Conservation (phyloP, 2,329 filamentous ascomycete genomes). For the Ophiocordyceps camponoti-leonardi region DNA sequence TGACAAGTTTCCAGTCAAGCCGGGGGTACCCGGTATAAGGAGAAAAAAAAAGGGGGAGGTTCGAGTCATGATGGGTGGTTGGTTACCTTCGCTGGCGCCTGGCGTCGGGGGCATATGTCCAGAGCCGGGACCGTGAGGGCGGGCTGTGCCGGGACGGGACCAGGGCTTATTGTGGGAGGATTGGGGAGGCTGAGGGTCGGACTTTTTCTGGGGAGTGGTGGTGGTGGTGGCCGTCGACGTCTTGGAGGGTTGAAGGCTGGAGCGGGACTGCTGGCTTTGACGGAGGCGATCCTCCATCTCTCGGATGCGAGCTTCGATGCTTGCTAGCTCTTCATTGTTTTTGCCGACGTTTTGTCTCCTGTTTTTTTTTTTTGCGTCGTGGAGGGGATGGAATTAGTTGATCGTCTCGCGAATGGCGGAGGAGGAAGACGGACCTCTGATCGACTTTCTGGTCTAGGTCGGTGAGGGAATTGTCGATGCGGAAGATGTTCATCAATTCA, state of each 20-base stretch:
- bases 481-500: slow-evolving; percentile 78
- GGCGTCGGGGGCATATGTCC: slow-evolving; percentile 44
- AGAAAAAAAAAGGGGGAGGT: no score
- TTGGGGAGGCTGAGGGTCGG: slow-evolving; percentile 2
- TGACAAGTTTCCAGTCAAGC: slow-evolving; percentile 10
- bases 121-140: slow-evolving; percentile 30
- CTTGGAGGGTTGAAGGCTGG: slow-evolving; percentile 4
- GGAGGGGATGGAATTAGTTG: no score
- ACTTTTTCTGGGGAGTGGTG: slow-evolving; percentile 1
- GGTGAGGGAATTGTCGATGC: slow-evolving; percentile 62
- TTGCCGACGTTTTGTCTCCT: slow-evolving; percentile 63
- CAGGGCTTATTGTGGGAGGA: slow-evolving; percentile 17
- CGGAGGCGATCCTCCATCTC: slow-evolving; percentile 70
- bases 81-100: slow-evolving; percentile 43
- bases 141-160: slow-evolving; percentile 38
- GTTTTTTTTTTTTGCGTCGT: no score
- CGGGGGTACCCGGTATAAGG: slow-evolving; percentile 8
- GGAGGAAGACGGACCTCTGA: slow-evolving; percentile 54
- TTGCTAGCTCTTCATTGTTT: slow-evolving; percentile 66
- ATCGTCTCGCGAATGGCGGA: no score
- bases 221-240: slow-evolving; percentile 3
- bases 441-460: slow-evolving; percentile 60
- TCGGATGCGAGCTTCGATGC: slow-evolving; percentile 66
- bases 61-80: neutral
- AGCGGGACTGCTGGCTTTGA: slow-evolving; percentile 9